Evolutionary conservation across 495 filamentous ascomycete genomes (phyloP).

Genomic region (Peziza echinospora): DNA sequence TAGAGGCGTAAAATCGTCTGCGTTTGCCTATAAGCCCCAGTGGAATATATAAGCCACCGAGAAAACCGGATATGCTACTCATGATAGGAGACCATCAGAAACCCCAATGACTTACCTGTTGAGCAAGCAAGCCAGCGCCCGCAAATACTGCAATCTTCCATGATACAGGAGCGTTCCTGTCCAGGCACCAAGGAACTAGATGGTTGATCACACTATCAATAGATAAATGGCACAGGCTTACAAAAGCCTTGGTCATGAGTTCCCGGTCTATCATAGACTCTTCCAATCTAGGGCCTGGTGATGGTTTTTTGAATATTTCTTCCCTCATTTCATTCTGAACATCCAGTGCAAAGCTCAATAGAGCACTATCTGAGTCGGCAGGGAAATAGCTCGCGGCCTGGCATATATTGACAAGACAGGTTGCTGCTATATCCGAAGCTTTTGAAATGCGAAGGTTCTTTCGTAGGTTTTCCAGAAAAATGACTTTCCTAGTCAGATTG

Average conservation of each 20-base stretch:
- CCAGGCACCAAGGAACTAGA: constrained; percentile 31
- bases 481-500: constrained; percentile 37
- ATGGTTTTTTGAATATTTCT: constrained; percentile 35
- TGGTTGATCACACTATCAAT: constrained; percentile 33
- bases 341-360: constrained; percentile 42
- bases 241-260: constrained; percentile 42
- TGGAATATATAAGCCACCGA: no score
- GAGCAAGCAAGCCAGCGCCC: constrained; percentile 16
- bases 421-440: constrained; percentile 37
- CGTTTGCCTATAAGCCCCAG: constrained; percentile 19
- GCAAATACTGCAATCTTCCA: constrained; percentile 40
- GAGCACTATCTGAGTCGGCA: constrained; percentile 35
- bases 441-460: constrained; percentile 31
- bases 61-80: no score
- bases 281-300: constrained; percentile 26
- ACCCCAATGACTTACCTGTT: constrained; percentile 15
- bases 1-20: constrained; percentile 29
- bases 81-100: no score
- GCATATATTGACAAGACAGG: constrained; percentile 36
- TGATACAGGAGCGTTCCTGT: constrained; percentile 30
- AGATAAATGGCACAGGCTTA: constrained; percentile 35
- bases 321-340: constrained; percentile 43
- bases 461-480: constrained; percentile 36
- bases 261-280: constrained; percentile 19
- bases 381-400: constrained; percentile 38